Evolutionary conservation across 345 rosid genomes (phyloP), one percentile per base, ranked within the genome.

Genomic region (Mangifera indica): DNA sequence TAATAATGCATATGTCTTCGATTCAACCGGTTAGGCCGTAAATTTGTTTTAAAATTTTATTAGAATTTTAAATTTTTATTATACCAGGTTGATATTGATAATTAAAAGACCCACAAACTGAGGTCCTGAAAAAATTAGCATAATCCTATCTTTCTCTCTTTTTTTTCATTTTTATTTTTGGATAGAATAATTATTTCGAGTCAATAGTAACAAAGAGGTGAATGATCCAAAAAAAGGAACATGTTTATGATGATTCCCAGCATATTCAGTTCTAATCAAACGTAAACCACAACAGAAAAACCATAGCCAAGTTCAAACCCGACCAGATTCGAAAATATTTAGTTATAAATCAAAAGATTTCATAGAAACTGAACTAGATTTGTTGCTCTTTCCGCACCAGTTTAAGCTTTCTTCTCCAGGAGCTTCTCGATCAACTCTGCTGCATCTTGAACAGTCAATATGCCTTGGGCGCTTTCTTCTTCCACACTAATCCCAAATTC

Each of bases 341-440:
- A 71, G 57, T 53, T 64, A 76, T 12, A 14, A 46, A 49, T 13
- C 13, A 20, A 26, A n/a, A 7, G 25, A 49, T 62, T 60, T 40
- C 22, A 25, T 58, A 37, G 51, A 60, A 71, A 48, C 59, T 25
- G 44, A 60, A 67, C 57, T 66, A 52, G 1, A 24, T 65, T 37
- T n/a, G 66, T 66, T 37, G 42, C 42, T 7, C 42, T 66, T 71
- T 72, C 56, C 48, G 26, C 4, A 20, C 24, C 25, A 67, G 5
- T 21, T 72, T 75, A 72, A 64, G 79, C 82, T 14, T 61, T 59
- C 72, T 85, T 70, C 67, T 54, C 64, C 4, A 80, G 48, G 7
- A 88, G 87, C 76, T 80, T 72, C 81, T 89, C 97, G 25, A 89
- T 92, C 72, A 88, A 69, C 74, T 84, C 91, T 0, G 96, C 96